Base-by-base conservation (phyloP, 768 basidiomycete species). In the Gloeostereum incarnatum region DNA sequence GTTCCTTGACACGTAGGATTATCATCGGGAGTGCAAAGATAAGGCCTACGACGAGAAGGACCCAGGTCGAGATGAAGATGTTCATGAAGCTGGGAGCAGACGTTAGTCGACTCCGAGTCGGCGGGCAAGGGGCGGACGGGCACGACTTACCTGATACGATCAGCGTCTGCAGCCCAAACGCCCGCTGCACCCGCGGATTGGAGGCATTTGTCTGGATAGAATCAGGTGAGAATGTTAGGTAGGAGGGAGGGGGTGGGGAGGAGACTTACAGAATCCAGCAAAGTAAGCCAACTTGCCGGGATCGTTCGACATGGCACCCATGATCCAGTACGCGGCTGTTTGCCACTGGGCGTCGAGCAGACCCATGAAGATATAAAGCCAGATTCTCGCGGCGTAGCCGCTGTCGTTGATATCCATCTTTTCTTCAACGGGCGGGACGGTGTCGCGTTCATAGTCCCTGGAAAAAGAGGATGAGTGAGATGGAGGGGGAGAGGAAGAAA, bases 261-360 rank as follows among this genome's bases (percentile, higher is more conserved):
- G 23, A 44, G 6, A 69, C 81, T 48, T 52, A 88, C 85, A 89
- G 50, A 90, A 84, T 29, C 87, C 88, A 11, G 78, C 65, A 49
- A 90, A 81, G 52, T 86, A 71, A 0, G 86, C 86, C 16, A 90
- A 73, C 53, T 85, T 86, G 1, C 69, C 73, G 6, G 82, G 75
- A 54, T 88, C 78, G 47, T 89, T 88, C 16, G 82, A 84, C 79
- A 91, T 84, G 9, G 82, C 80, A 27, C 86, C 86, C 73, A 86
- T 80, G 48, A 84, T 63, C 82, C 83, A 86, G 54, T 87, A 86
- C 4, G 78, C 75, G 0, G 76, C 75, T 1, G 82, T 87, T 54
- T 90, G 88, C 83, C 86, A 90, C 74, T 85, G 80, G 1, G 86
- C 67, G 45, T 90, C 88, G 42, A 87, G 66, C 8, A 89, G 51